A percentile compares a stretch with the other conserved stretches of the same genome.
Evolutionary conservation across 768 basidiomycete genomes (phyloP).

Genomic region (Mrakia blollopis): DNA sequence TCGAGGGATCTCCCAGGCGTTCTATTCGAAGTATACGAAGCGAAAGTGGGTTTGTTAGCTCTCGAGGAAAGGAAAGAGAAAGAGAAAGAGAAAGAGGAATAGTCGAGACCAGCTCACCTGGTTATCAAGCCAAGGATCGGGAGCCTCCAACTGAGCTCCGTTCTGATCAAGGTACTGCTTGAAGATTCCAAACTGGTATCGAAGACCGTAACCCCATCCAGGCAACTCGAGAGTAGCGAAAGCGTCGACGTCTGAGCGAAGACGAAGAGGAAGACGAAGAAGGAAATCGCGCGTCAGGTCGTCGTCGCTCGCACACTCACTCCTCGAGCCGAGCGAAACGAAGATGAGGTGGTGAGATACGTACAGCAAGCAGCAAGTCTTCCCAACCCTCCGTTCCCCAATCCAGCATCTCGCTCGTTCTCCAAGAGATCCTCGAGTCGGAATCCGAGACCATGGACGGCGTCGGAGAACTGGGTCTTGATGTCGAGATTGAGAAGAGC

Average conservation of each 20-base stretch:
- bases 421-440: slow-evolving; percentile 46
- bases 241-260: slow-evolving; percentile 61
- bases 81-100: background rate
- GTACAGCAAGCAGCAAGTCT: slow-evolving; percentile 85
- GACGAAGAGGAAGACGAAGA: too few relatives aligned
- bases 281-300: too few relatives aligned
- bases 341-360: too few relatives aligned
- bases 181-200: slow-evolving; percentile 93
- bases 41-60: slow-evolving; percentile 60
- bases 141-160: slow-evolving; percentile 48
- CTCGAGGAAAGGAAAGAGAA: background rate
- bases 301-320: too few relatives aligned
- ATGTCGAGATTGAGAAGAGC: slow-evolving; percentile 83
- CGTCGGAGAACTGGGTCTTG: slow-evolving; percentile 65
- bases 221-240: slow-evolving; percentile 84
- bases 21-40: slow-evolving; percentile 52
- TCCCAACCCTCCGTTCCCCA: slow-evolving; percentile 73
- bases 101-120: too few relatives aligned
- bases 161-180: slow-evolving; percentile 47
- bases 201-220: slow-evolving; percentile 88
- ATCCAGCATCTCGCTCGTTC: slow-evolving; percentile 84
- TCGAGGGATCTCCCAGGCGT: slow-evolving; percentile 45
- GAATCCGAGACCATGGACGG: slow-evolving; percentile 75
- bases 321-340: too few relatives aligned
- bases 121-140: slow-evolving; percentile 78